Conservation (phyloP, 192 early-diverging fungal genomes). For the Obelidium mucronatum region DNA sequence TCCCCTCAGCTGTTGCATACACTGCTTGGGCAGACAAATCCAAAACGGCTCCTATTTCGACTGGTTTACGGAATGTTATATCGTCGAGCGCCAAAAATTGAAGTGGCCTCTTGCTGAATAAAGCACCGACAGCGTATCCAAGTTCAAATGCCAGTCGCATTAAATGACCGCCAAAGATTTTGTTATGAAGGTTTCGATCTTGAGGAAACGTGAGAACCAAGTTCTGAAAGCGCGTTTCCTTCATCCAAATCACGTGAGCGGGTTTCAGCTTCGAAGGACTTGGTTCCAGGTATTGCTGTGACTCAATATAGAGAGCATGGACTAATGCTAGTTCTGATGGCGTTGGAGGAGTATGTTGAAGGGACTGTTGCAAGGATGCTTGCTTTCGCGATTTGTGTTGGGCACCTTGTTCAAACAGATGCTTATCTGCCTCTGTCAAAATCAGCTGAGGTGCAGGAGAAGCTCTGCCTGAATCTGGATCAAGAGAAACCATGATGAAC, state of each 20-base stretch:
- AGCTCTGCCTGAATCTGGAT: conserved; percentile 72
- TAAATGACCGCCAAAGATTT: conserved; percentile 78
- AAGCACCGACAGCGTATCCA: conserved; percentile 75
- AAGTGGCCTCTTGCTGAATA: conserved; percentile 68
- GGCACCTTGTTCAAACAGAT: conserved; percentile 71
- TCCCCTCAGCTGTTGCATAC: conserved; percentile 59
- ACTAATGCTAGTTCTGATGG: conserved; percentile 61
- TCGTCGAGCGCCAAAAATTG: conserved; percentile 62
- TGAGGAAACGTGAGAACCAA: conserved; percentile 73
- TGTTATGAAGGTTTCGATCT: conserved; percentile 82
- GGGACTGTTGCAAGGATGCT: conserved; percentile 47
- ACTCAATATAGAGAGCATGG: conserved; percentile 76
- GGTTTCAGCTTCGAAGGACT: conserved; percentile 36
- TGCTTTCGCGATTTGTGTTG: conserved; percentile 64
- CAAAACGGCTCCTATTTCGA: conserved; percentile 80
- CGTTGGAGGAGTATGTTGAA: conserved; percentile 76
- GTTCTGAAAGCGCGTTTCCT: conserved; percentile 77
- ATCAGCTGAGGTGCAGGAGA: conserved; percentile 75
- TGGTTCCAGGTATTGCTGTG: conserved; percentile 63
- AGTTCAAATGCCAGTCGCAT: conserved; percentile 90
- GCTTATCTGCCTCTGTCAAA: conserved; percentile 76
- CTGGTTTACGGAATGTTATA: conserved; percentile 80
- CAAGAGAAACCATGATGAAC: conserved; percentile 83
- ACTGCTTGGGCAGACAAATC: conserved; percentile 77
- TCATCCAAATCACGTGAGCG: conserved; percentile 67